These are phyloP conservation scores for Balakata baccata DNA, from an alignment of 345 rosid genomes.

Conservation along the genomic window DNA sequence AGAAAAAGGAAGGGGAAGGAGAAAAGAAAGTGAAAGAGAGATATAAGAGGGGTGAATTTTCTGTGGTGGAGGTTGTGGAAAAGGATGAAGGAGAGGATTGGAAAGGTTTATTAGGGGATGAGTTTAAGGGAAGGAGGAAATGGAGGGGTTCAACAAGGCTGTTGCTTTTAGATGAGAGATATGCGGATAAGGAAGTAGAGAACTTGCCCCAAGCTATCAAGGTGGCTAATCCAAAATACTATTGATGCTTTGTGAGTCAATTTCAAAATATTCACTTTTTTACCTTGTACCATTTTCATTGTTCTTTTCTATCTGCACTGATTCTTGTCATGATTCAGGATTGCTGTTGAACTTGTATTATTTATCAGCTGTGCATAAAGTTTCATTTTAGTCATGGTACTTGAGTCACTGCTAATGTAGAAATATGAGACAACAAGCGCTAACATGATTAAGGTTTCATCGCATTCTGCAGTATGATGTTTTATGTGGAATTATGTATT, in stretches of 20 bases:
- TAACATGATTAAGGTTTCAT: background rate
- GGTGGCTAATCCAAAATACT: constrained; percentile 40
- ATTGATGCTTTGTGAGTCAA: constrained; percentile 18
- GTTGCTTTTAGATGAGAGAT: constrained; percentile 81
- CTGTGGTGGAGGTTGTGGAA: constrained; percentile 60
- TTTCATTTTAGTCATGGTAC: background rate
- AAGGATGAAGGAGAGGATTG: constrained; percentile 45
- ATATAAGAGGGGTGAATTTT: constrained; percentile 41
- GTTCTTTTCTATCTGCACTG: background rate
- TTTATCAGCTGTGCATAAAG: background rate
- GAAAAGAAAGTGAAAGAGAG: constrained; percentile 25
- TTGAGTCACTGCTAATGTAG: background rate
- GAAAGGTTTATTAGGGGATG: constrained; percentile 69
- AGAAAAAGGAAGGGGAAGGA: constrained; percentile 31
- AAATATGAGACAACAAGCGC: background rate
- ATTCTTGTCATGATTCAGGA: background rate
- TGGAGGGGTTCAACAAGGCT: constrained; percentile 88
- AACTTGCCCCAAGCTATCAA: constrained; percentile 83
- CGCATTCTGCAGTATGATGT: background rate
- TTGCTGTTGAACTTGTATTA: background rate
- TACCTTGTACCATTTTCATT: background rate
- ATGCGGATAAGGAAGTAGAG: constrained; percentile 43
- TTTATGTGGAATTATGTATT: background rate
- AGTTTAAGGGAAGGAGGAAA: constrained; percentile 48
- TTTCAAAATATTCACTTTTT: background rate